Conservation (phyloP, 176 grass and related monocot species). For the Zea mays region DNA sequence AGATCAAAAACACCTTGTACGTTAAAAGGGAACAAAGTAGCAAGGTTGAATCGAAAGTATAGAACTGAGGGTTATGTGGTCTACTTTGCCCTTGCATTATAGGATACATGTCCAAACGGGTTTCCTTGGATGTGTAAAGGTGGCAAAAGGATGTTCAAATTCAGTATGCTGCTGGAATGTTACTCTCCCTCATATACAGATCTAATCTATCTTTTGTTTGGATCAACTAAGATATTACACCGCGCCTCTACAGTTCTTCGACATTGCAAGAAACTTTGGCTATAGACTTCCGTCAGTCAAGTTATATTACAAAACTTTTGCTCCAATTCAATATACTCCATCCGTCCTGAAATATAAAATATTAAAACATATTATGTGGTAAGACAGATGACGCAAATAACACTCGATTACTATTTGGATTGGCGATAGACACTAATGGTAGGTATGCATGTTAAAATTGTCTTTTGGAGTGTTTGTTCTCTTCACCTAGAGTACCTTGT, state of each 20-base stretch:
- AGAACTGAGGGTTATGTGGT: not conserved
- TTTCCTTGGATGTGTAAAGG: not conserved
- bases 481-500: too few species aligned
- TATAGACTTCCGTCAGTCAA: not conserved
- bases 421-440: too few species aligned
- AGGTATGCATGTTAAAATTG: too few species aligned
- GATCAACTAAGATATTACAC: not conserved
- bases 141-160: not conserved
- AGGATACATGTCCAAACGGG: not conserved
- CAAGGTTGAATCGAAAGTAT: not conserved
- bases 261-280: not conserved
- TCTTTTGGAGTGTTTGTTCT: too few species aligned
- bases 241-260: not conserved
- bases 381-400: too few species aligned
- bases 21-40: not conserved
- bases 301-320: constrained; percentile 3
- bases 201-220: constrained; percentile 7
- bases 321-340: not conserved
- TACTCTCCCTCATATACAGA: not conserved
- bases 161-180: not conserved
- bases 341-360: too few species aligned
- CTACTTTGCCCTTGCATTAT: not conserved
- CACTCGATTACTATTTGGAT: too few species aligned
- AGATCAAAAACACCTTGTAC: not conserved
- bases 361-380: too few species aligned